phyloP scores from a whole-genome alignment of 1,284 basidiomycete genomes.

The Malassezia caprae region DNA sequence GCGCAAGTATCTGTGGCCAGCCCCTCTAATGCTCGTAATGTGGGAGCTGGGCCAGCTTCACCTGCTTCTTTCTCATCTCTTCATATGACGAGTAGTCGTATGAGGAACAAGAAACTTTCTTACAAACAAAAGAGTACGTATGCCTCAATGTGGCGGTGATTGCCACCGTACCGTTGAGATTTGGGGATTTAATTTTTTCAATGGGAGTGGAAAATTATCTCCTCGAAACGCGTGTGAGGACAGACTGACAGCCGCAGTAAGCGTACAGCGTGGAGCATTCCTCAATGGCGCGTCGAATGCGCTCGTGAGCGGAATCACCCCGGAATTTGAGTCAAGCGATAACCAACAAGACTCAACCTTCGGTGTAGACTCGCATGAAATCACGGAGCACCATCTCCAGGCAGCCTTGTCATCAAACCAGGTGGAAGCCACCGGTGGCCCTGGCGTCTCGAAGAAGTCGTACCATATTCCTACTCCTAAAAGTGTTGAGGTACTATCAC shows the following conservation, averaged over 20 bases:
- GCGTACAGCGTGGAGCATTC: constrained; percentile 33
- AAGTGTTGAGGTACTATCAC: constrained; percentile 29
- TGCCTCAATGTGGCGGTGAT: not conserved
- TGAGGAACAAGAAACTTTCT: constrained; percentile 38
- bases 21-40: constrained; percentile 2
- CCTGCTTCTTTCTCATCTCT: constrained; percentile 4
- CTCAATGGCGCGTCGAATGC: constrained; percentile 33
- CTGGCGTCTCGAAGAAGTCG: constrained; percentile 21
- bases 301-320: constrained; percentile 31
- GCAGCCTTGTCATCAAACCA: constrained; percentile 46
- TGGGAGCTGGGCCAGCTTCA: not conserved
- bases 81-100: constrained; percentile 31
- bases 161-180: not conserved
- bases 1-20: constrained; percentile 9
- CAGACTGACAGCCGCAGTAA: constrained; percentile 21
- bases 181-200: constrained; percentile 12
- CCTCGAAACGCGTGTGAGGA: not conserved
- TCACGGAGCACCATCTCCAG: constrained; percentile 45
- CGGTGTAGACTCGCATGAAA: constrained; percentile 39
- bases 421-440: constrained; percentile 27
- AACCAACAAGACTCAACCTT: constrained; percentile 36
- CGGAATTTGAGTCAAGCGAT: constrained; percentile 39
- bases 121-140: constrained; percentile 37
- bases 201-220: constrained; percentile 2
- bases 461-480: constrained; percentile 48